phyloP scores from a whole-genome alignment of 768 basidiomycete species.

The Galerina sulciceps region DNA sequence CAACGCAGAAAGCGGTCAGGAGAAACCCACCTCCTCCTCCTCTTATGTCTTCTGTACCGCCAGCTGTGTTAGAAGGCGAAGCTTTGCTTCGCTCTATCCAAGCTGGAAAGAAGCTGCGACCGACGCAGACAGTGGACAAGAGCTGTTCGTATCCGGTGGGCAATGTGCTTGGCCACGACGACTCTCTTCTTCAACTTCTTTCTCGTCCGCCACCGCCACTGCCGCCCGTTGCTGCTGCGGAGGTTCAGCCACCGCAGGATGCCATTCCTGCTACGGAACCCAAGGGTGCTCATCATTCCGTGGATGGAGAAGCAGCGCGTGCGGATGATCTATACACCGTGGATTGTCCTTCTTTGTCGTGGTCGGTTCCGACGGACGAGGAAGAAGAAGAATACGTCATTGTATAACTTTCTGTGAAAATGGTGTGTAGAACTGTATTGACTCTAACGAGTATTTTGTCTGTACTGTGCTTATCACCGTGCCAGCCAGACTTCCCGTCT shows the following conservation, averaged over 20 bases:
- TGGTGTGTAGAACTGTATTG: no score
- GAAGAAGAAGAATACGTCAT: slow-evolving; percentile 5
- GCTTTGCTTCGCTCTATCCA: not conserved
- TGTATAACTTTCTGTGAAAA: not conserved
- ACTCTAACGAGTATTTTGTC: no score
- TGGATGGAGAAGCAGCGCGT: no score
- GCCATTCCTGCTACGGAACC: no score
- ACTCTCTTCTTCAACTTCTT: no score
- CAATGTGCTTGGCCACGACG: not conserved
- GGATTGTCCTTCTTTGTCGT: not conserved
- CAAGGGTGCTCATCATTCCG: no score
- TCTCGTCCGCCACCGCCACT: no score
- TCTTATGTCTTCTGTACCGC: not conserved
- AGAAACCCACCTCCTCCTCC: not conserved
- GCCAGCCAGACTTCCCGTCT: no score
- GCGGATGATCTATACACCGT: no score
- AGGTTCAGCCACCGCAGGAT: no score
- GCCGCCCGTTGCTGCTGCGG: no score
- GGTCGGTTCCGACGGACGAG: not conserved
- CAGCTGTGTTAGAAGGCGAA: not conserved
- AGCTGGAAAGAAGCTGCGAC: not conserved
- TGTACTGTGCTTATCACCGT: not conserved
- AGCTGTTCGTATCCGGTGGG: not conserved
- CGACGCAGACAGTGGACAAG: not conserved
- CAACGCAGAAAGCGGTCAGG: not conserved